Base-by-base conservation (phyloP, 306 rosid species). In the Quercus berberidifolia region DNA sequence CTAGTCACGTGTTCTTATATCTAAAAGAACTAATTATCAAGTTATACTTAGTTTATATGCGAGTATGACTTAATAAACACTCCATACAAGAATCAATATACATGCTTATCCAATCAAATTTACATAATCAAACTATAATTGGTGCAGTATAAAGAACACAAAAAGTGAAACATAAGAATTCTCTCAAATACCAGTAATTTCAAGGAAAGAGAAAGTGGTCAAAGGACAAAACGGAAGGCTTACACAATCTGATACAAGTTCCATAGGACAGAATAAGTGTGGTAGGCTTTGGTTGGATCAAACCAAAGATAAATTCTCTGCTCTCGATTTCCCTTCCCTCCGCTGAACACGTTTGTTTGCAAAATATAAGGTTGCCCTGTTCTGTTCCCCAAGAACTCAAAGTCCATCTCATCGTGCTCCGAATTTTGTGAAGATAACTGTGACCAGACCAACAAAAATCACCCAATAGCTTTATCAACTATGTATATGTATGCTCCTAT, bases 231-330 rank as follows among this genome's bases (percentile, higher is more conserved):
- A 5, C 46, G 19, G 33, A 31, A 23, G 25, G 82, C 94, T 88
- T 70, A 94, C 97, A 93, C 97, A 54, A 90, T 91, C 87, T 84
- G 93, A 38, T 88, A 69, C 46, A 85, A 13, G 81, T 91, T 95
- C 99, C 99, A 95, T 3, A 95, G 91, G 43, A 95, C 78, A 0
- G 98, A 83, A 85, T 95, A 95, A 84, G 90, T 86, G 82, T 95
- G 99, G 79, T 30, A 93, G 6, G 6, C 91, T 69, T 77, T 79
- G 19, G 97, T 85, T 2, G 99, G 99, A 57, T 95, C 99, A 72
- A 95, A 95, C 98, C 99, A 95, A 11, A 95, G 97, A 77, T 73
- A 90, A 71, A 95, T 95, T 84, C 99, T 89, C 10, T 95, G 99
- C 56, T 95, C 99, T 79, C 88, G 83, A 76, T 95, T 74, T 23